These are phyloP conservation scores for Mortierella sp. DNA, from an alignment of 371 early-diverging fungal species.

Conservation along the genomic window DNA sequence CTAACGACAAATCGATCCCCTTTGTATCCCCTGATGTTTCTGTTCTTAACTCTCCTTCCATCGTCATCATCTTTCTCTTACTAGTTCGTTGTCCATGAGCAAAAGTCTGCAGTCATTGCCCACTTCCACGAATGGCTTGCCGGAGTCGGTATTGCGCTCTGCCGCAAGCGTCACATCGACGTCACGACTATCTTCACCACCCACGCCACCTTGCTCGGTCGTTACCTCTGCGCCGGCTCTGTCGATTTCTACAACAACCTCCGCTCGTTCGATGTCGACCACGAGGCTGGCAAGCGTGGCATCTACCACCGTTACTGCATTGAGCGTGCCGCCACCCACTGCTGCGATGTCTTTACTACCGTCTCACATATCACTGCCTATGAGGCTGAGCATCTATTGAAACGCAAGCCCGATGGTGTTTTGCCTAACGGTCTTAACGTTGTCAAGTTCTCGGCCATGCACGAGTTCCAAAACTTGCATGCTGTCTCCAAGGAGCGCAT, in stretches of 20 bases:
- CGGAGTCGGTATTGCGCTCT: conserved; percentile 90
- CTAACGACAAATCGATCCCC: background rate
- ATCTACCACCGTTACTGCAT: conserved; percentile 98
- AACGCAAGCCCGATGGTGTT: conserved; percentile 97
- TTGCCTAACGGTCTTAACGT: conserved; percentile 97
- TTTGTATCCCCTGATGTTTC: background rate
- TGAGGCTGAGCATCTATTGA: conserved; percentile 94
- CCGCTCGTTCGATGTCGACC: conserved; percentile 92
- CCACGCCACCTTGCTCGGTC: conserved; percentile 96
- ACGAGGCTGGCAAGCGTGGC: conserved; percentile 96
- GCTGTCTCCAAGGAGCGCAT: conserved; percentile 94
- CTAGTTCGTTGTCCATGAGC: conserved; percentile 72
- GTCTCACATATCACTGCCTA: conserved; percentile 98
- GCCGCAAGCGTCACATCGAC: conserved; percentile 89
- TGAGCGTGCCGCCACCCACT: conserved; percentile 96
- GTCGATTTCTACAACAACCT: conserved; percentile 98
- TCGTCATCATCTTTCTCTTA: background rate
- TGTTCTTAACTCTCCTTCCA: background rate
- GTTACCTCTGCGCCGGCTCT: conserved; percentile 96
- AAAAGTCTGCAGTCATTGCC: conserved; percentile 86
- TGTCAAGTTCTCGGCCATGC: conserved; percentile 96
- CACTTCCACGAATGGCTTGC: conserved; percentile 99
- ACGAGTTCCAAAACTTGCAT: conserved; percentile 98
- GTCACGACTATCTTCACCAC: conserved; percentile 97
- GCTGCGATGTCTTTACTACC: conserved; percentile 96